Base-by-base conservation (phyloP, 2,329 filamentous ascomycete species). In the Fusarium sp. region DNA sequence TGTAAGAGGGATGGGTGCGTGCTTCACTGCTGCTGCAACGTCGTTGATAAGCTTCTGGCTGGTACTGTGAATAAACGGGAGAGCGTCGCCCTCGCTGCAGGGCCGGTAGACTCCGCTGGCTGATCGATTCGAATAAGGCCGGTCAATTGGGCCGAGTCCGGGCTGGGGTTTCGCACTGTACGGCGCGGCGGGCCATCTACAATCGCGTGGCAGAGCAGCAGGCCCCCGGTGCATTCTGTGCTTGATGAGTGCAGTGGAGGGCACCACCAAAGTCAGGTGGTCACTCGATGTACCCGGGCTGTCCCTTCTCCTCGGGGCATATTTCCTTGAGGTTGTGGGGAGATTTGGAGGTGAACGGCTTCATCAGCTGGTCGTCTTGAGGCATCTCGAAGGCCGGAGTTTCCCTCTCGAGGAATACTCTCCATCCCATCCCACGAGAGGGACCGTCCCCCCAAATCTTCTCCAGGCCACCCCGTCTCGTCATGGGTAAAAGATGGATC, bases 101-200 rank as follows among this genome's bases (percentile, higher is more conserved):
- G 62, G 35, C 67, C 69, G 66, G 61, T 65, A 55, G 70, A 64
- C 63, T 61, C 67, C 60, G 70, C 59, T 70, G 64, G 31, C 62
- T 49, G 29, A 62, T 58, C 55, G 29, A 62, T 58, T 59, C 53
- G 69, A 60, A 68, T 78, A 77, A 67, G 67, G 73, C 76, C 76
- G 76, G 73, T 69, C 72, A 77, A 77, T 78, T 78, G 69, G 73
- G 74, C 76, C 76, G 71, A 77, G 64, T 71, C 71, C 49, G 66
- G 71, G 63, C 60, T 57, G 42, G 27, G 24, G 33, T 24, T 29
- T 75, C 65, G 64, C 75, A 77, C 75, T 73, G 75, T 77, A 66
- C 62, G 16, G 38, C 57, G 38, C 24, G 46, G 27, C 46, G 46
- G 46, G 24, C 24, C 38, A 38, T 33, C 46, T 44, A 40, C 58